A percentile compares a stretch with the other conserved stretches of the same genome.
These are phyloP conservation scores for Colletotrichum liaoningense DNA, from an alignment of 2,329 filamentous ascomycete genomes.

Conservation along the genomic window DNA sequence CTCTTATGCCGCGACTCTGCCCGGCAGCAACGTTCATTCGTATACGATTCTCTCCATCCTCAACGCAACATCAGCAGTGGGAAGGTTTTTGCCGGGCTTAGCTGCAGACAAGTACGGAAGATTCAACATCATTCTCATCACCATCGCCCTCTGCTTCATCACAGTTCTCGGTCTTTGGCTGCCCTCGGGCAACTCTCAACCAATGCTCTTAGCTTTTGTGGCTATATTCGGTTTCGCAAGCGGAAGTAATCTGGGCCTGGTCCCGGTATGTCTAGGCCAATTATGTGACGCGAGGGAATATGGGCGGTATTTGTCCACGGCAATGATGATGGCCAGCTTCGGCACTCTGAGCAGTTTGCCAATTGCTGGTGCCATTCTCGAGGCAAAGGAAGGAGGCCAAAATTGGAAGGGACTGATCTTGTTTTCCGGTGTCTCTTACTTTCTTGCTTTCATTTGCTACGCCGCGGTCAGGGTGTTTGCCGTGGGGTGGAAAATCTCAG, in stretches of 20 bases:
- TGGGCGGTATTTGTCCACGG: constrained; percentile 80
- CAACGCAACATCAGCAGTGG: constrained; percentile 82
- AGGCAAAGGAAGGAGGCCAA: constrained; percentile 10
- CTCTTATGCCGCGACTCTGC: constrained; percentile 73
- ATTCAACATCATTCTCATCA: constrained; percentile 83
- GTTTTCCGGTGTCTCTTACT: constrained; percentile 30
- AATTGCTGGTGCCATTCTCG: constrained; percentile 51
- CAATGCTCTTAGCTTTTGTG: constrained; percentile 74
- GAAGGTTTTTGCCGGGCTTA: constrained; percentile 80
- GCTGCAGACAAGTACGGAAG: constrained; percentile 81
- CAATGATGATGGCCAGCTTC: constrained; percentile 82
- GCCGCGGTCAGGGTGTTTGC: constrained; percentile 29
- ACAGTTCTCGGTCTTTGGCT: constrained; percentile 78
- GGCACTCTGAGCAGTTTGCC: constrained; percentile 66
- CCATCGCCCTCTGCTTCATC: constrained; percentile 67
- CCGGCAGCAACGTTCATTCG: constrained; percentile 69
- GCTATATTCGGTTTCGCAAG: constrained; percentile 83
- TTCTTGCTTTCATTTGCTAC: constrained; percentile 33
- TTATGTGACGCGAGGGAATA: constrained; percentile 82
- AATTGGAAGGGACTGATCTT: constrained; percentile 32
- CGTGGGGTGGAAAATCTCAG: constrained; percentile 26
- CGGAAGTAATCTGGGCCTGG: constrained; percentile 81
- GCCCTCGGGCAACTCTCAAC: constrained; percentile 63
- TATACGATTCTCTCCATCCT: constrained; percentile 85
- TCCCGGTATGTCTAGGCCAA: constrained; percentile 84